Evolutionary conservation across 345 rosid genomes (phyloP).

Genomic region (Eucalyptus microcorys): DNA sequence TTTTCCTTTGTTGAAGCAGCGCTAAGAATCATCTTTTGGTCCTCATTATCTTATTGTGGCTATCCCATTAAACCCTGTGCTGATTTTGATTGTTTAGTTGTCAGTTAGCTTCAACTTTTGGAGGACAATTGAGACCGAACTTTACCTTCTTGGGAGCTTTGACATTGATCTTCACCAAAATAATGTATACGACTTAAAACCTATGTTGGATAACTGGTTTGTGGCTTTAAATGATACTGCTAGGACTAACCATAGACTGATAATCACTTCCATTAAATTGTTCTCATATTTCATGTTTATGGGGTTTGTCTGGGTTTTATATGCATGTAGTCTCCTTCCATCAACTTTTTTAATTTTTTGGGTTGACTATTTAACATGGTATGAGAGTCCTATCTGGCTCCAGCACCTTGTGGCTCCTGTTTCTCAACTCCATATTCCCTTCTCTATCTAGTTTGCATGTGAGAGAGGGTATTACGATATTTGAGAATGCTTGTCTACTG

Average conservation of each 20-base stretch:
- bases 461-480: not conserved
- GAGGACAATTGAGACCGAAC: not conserved
- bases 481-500: not conserved
- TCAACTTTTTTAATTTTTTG: not conserved
- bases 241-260: not conserved
- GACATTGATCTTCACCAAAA: not conserved
- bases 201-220: not conserved
- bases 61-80: not conserved
- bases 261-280: not conserved
- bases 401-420: not conserved
- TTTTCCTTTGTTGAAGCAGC: not conserved
- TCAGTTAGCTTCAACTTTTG: not conserved
- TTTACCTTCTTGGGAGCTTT: not conserved
- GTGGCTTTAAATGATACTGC: not conserved
- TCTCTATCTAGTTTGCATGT: not conserved
- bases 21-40: not conserved
- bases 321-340: not conserved
- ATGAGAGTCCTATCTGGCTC: not conserved
- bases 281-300: not conserved
- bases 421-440: not conserved
- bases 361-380: not conserved
- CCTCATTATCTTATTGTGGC: not conserved
- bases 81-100: not conserved
- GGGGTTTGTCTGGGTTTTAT: not conserved
- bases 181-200: not conserved